Conservation (phyloP, 169 alveolate species). For the Plasmodium gonderi region DNA sequence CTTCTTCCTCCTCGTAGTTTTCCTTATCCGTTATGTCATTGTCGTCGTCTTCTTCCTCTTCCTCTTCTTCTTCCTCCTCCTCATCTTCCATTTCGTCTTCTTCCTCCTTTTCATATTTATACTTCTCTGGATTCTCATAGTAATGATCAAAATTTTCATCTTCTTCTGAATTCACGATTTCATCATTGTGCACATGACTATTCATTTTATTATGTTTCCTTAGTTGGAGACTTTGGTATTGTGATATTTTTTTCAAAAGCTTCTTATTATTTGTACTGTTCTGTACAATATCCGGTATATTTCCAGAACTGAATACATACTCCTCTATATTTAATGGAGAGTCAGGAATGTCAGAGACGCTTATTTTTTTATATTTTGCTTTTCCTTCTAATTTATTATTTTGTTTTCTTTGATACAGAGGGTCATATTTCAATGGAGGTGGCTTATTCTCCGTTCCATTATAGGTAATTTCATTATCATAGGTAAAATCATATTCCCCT, state of each 20-base stretch:
- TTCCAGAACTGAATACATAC: not conserved
- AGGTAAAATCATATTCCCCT: not conserved
- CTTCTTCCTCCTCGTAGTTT: not conserved
- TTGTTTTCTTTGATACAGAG: not conserved
- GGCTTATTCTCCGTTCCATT: not conserved
- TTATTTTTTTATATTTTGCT: not conserved
- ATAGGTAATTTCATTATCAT: not conserved
- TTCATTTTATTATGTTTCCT: not conserved
- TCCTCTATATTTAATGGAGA: not conserved
- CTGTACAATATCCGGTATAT: not conserved
- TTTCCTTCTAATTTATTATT: not conserved
- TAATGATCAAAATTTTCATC: not conserved
- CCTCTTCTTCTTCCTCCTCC: constrained; percentile 27
- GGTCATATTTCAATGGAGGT: not conserved
- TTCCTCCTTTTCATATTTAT: constrained; percentile 15
- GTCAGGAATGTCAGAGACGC: not conserved
- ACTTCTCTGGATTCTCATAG: constrained; percentile 25
- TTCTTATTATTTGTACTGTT: not conserved
- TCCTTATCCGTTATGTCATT: not conserved
- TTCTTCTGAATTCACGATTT: not conserved
- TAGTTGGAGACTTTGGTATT: not conserved
- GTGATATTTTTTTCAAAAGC: not conserved
- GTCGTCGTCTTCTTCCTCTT: not conserved
- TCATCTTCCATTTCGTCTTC: constrained; percentile 10
- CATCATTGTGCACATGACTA: not conserved